Evolutionary conservation across 176 grass and related monocot species (phyloP).

Genomic region (Carex scoparia): DNA sequence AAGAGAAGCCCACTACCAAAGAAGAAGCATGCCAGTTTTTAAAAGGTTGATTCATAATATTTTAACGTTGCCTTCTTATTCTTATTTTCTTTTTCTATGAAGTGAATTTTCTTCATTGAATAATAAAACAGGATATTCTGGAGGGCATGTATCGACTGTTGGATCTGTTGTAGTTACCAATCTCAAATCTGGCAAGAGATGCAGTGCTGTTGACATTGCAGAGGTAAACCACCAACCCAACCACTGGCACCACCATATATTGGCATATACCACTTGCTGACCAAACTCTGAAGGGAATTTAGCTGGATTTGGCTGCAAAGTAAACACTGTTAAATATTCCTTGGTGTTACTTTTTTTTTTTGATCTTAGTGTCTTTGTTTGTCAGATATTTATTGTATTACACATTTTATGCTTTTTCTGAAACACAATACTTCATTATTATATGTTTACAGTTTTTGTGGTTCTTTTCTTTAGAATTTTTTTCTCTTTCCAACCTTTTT

Average conservation of each 20-base stretch:
- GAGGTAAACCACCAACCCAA: constrained; percentile 42
- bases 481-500: background rate
- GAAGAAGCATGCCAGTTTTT: constrained; percentile 94
- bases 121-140: constrained; percentile 66
- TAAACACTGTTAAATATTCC: background rate
- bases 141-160: constrained; percentile 82
- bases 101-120: background rate
- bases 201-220: constrained; percentile 74
- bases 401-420: background rate
- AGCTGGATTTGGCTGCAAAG: background rate
- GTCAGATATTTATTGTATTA: background rate
- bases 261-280: background rate
- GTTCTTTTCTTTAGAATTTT: background rate
- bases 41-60: constrained; percentile 50
- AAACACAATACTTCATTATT: background rate
- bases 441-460: background rate
- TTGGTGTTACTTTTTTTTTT: background rate
- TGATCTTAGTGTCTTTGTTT: background rate
- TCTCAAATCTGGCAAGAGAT: constrained; percentile 67
- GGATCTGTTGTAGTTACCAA: constrained; percentile 82
- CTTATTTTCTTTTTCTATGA: background rate
- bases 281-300: background rate
- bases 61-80: background rate
- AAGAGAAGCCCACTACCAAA: constrained; percentile 83
- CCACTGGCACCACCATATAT: background rate